A percentile compares a stretch with the other conserved stretches of the same genome.
Conservation (phyloP, 148 eudicot species). For the Persicaria tinctoria region DNA sequence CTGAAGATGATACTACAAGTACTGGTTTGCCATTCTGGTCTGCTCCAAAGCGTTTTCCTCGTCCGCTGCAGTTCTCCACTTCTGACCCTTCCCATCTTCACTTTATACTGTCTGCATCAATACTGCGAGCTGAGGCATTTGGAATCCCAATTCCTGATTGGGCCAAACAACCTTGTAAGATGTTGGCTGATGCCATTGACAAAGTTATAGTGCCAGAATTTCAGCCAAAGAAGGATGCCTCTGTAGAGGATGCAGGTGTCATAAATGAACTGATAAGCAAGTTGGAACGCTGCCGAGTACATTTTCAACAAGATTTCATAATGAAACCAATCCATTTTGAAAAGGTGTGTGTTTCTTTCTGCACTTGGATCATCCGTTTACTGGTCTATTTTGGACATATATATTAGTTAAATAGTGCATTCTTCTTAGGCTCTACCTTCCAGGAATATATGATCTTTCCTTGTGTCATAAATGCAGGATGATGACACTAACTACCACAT, state of each 20-base stretch:
- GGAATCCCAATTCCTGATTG: slow-evolving; percentile 83
- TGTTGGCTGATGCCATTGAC: slow-evolving; percentile 66
- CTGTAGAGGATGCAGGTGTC: slow-evolving; percentile 67
- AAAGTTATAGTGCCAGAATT: slow-evolving; percentile 64
- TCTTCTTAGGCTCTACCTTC: neutral
- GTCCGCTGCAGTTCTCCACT: slow-evolving; percentile 56
- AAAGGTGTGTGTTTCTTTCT: slow-evolving; percentile 44
- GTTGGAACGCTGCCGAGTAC: slow-evolving; percentile 40
- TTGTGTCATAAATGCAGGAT: slow-evolving; percentile 37
- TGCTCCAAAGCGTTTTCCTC: slow-evolving; percentile 89
- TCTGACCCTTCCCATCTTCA: slow-evolving; percentile 71
- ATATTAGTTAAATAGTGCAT: neutral
- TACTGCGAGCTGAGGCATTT: slow-evolving; percentile 80
- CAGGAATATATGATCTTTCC: neutral
- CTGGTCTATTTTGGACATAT: neutral
- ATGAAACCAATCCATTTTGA: slow-evolving; percentile 95
- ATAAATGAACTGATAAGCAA: slow-evolving; percentile 54
- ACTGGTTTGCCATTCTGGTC: slow-evolving; percentile 95
- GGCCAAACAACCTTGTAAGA: slow-evolving; percentile 57
- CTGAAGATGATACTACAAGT: slow-evolving; percentile 87
- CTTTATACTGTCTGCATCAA: slow-evolving; percentile 55
- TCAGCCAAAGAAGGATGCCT: slow-evolving; percentile 66
- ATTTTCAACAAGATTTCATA: slow-evolving; percentile 50
- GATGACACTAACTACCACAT: slow-evolving; percentile 90
- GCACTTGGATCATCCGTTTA: neutral